Base-by-base conservation (phyloP, 345 rosid genomes). In the Nasturtium officinale region DNA sequence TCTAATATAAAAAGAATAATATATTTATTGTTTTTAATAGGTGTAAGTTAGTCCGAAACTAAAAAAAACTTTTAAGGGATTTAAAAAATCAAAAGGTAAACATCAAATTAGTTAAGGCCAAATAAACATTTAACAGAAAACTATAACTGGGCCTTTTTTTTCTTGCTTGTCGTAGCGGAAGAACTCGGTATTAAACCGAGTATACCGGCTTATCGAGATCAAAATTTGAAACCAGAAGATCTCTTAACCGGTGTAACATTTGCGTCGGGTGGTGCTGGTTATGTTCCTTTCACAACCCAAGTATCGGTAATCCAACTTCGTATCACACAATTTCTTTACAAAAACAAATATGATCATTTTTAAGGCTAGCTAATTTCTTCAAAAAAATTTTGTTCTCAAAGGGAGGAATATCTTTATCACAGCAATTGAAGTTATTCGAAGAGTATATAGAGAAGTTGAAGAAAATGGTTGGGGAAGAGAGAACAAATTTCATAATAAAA, bases 201-300 rank as follows among this genome's bases (percentile, higher is more conserved):
- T 18, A 23, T 89, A 67, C 96, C 92, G 3, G 83, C 88, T 5
- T 87, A 83, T 64, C 83, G 81, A 56, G 85, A 86, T 72, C 81
- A 80, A 11, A 83, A 66, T 50, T 59, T 86, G 35, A 32, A 71
- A 78, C 51, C 68, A 20, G 73, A 81, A 26, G 96, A 89, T 62
- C 89, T 89, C 21, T 80, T 85, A 6, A 87, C 87, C 3, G 89
- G 90, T 7, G 96, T 89, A 13, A 83, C 82, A 67, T 88, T 88
- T 43, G 90, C 93, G 23, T 88, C 93, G 1, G 86, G 86, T 42
- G 89, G 67, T 30, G 3, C 78, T 38, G 95, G 95, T 52, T 89
- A 76, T 28, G 84, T 84, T 75, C 84, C 87, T 65, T 73, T 87
- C 45, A 83, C 95, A 7, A 2, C 85, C 11, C 20, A 79, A 67